These are phyloP conservation scores for Suaeda aralocaspica DNA, from an alignment of 148 eudicot genomes.

Conservation along the genomic window DNA sequence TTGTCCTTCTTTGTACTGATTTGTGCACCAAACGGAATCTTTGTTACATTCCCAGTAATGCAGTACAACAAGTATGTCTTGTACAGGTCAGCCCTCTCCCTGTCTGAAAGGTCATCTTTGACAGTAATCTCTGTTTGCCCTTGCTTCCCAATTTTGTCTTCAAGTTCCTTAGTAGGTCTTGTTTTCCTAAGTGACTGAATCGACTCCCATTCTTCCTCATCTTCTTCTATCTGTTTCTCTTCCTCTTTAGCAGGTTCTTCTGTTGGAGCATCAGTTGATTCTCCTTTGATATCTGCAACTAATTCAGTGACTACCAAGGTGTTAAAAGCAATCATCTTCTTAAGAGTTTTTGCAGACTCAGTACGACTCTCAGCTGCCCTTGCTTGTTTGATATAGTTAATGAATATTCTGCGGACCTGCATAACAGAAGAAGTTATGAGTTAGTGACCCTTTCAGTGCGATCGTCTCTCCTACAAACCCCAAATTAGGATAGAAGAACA, in stretches of 20 bases:
- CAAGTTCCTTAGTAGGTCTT: slow-evolving; percentile 40
- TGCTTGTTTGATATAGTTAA: slow-evolving; percentile 67
- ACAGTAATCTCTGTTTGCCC: slow-evolving; percentile 79
- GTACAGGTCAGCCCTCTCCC: slow-evolving; percentile 77
- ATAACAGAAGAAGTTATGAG: slow-evolving; percentile 4
- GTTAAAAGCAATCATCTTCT: slow-evolving; percentile 80
- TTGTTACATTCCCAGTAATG: slow-evolving; percentile 65
- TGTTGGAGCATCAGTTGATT: slow-evolving; percentile 43
- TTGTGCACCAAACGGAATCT: slow-evolving; percentile 63
- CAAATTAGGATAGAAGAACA: not conserved
- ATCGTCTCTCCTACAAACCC: not conserved
- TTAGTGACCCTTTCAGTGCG: slow-evolving; percentile 1
- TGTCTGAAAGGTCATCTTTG: slow-evolving; percentile 68
- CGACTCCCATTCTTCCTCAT: slow-evolving; percentile 81
- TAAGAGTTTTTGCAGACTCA: slow-evolving; percentile 67
- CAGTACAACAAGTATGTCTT: slow-evolving; percentile 69
- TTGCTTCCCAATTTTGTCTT: slow-evolving; percentile 36
- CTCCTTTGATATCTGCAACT: slow-evolving; percentile 85
- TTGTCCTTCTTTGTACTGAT: slow-evolving; percentile 65
- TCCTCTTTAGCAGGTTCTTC: slow-evolving; percentile 53
- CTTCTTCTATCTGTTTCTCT: slow-evolving; percentile 38
- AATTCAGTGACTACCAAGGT: slow-evolving; percentile 71
- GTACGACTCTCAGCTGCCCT: slow-evolving; percentile 59
- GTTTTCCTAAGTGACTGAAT: slow-evolving; percentile 61
- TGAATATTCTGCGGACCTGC: slow-evolving; percentile 77